These are phyloP conservation scores for Dicorynia guianensis DNA, from an alignment of 306 rosid species.

Conservation along the genomic window DNA sequence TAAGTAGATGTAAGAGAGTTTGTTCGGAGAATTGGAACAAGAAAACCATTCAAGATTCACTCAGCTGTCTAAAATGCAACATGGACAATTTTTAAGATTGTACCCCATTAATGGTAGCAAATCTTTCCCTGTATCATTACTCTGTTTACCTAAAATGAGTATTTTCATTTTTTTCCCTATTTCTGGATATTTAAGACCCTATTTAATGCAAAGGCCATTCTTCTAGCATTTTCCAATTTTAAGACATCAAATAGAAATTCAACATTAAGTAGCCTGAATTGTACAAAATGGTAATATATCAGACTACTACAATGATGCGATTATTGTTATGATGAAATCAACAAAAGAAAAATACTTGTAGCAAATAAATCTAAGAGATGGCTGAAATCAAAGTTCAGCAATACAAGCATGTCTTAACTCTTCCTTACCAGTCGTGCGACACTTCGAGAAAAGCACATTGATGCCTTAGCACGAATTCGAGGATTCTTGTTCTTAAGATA, in stretches of 20 bases:
- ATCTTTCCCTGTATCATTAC: conserved; percentile 25
- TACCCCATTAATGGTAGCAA: conserved; percentile 4
- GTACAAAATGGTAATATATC: neutral
- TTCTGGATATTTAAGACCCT: no score
- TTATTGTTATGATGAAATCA: neutral
- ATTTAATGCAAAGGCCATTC: neutral
- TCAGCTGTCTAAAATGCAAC: conserved; percentile 28
- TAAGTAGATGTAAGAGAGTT: conserved; percentile 15
- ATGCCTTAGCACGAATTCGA: conserved; percentile 94
- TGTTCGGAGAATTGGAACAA: conserved; percentile 10
- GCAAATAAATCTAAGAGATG: conserved; percentile 1
- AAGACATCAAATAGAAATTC: neutral
- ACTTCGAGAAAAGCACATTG: conserved; percentile 85
- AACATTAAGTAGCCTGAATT: neutral
- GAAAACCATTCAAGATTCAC: conserved; percentile 28
- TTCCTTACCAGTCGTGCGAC: conserved; percentile 79
- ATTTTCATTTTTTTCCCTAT: neutral
- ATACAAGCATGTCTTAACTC: conserved; percentile 30
- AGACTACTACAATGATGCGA: neutral
- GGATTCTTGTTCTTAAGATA: conserved; percentile 86
- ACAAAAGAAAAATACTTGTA: neutral
- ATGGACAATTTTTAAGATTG: conserved; percentile 7
- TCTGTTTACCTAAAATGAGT: neutral
- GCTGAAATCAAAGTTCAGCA: neutral
- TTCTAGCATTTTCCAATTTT: neutral